phyloP scores from a whole-genome alignment of 2,329 filamentous ascomycete genomes.

The Piedraia hortae region DNA sequence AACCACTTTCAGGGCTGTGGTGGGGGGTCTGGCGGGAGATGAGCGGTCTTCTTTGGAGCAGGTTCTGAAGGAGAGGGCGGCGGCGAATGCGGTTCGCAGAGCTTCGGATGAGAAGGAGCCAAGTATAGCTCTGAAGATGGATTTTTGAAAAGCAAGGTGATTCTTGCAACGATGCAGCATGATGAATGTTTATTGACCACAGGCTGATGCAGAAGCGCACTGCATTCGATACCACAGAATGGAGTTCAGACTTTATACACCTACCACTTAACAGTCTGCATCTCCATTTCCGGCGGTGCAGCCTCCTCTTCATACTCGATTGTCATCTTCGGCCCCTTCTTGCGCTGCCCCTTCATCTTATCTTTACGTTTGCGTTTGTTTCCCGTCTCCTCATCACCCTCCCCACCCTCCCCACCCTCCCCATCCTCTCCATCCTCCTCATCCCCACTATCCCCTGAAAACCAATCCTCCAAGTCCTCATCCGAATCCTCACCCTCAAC shows the following conservation, averaged over 20 bases:
- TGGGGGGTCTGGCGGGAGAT: constrained; percentile 39
- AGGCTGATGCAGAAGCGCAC: no score
- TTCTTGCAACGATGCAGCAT: no score
- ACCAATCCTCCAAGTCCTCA: constrained; percentile 67
- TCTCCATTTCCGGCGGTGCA: constrained; percentile 24
- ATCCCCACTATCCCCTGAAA: constrained; percentile 43
- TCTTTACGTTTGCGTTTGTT: constrained; percentile 32
- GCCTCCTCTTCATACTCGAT: constrained; percentile 56
- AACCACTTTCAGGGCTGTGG: constrained; percentile 41
- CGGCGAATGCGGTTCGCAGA: constrained; percentile 13
- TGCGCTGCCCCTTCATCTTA: constrained; percentile 28
- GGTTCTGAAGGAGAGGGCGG: constrained; percentile 23
- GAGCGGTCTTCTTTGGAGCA: constrained; percentile 48
- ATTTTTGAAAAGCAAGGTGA: constrained; percentile 43
- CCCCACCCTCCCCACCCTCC: constrained; percentile 43
- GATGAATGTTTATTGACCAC: no score
- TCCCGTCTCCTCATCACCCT: constrained; percentile 26
- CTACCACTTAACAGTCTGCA: no score
- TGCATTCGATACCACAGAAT: no score
- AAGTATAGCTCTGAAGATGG: constrained; percentile 80
- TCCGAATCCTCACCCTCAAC: constrained; percentile 22
- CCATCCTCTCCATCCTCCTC: constrained; percentile 89
- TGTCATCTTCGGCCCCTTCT: constrained; percentile 36
- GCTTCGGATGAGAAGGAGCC: constrained; percentile 30
- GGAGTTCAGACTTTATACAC: no score